Base-by-base conservation (phyloP, 768 basidiomycete species). In the Agrocybe praecox region DNA sequence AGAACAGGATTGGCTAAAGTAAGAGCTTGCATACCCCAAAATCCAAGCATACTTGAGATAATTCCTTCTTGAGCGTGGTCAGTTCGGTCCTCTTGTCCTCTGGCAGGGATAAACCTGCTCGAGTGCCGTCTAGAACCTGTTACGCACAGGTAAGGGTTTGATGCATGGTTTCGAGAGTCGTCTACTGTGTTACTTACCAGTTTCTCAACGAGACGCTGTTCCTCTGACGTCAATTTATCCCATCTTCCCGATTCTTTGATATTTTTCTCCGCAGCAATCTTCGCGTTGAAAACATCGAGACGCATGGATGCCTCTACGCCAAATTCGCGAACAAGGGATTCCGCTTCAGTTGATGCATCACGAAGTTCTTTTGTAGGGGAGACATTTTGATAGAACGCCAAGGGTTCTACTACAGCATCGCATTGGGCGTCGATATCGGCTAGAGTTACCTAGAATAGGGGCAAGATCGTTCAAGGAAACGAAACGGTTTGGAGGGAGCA, bases 331-430 rank as follows among this genome's bases (percentile, higher is more conserved):
- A 86, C 73, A 29, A 84, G 74, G n/a, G 82, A 79, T 67, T 94
- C 90, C 2, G 88, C 87, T 40, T 82, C 81, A 53, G 85, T 91
- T 4, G 90, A 87, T 1, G 91, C 90, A 66, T 94, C 92, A 1
- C 93, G 83, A n/a, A 95, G 80, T 43, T 80, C 84, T 67, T 92
- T 87, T 53, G 79, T 76, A 1, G 85, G 75, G 23, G 90, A 89
- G 23, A 94, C 91, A 62, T 93, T 90, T 69, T 92, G 89, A 66
- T 93, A 90, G 72, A 96, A 95, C 0, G 78, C 72, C 18, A 92
- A 76, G 0, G 88, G 88, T 58, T 90, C 88, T 2, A 76, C 71
- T 32, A 74, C 67, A 8, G 67, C 59, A 46, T 85, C 81, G 22
- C 86, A 74, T 17, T 76, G 68, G 18, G 86, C 80, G 49, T 91